phyloP scores from a whole-genome alignment of 805 yeast genomes.

The Myxozyma melibiosi region DNA sequence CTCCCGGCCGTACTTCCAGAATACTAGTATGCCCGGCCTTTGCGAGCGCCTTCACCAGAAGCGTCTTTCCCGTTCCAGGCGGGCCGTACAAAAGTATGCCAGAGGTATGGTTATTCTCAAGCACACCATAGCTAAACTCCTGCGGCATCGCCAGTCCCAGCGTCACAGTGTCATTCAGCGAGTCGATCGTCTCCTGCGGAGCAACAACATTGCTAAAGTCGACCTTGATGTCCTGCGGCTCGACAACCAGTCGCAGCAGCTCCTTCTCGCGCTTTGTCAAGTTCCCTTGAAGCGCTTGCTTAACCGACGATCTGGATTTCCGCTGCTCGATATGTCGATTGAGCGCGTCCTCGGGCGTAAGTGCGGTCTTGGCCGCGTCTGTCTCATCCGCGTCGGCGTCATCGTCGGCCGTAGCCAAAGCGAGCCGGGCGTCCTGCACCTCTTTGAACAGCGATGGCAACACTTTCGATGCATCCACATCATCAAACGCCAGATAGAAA shows the following conservation, averaged over 20 bases:
- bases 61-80: slow-evolving; percentile 97
- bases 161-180: slow-evolving; percentile 23
- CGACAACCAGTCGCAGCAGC: slow-evolving; percentile 14
- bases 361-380: not conserved
- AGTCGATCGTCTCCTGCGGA: slow-evolving; percentile 24
- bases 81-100: slow-evolving; percentile 97
- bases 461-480: too few relatives aligned
- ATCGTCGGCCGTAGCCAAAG: too few relatives aligned
- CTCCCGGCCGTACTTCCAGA: slow-evolving; percentile 96
- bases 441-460: too few relatives aligned
- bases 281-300: slow-evolving; percentile 5
- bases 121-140: slow-evolving; percentile 30
- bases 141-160: slow-evolving; percentile 29
- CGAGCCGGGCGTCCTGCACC: too few relatives aligned
- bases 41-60: slow-evolving; percentile 95
- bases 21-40: slow-evolving; percentile 98
- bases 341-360: slow-evolving; percentile 5
- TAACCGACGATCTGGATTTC: not conserved
- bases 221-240: slow-evolving; percentile 26
- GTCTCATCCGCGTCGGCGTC: not conserved
- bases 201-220: slow-evolving; percentile 20
- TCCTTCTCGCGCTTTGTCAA: slow-evolving; percentile 25
- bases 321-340: slow-evolving; percentile 8
- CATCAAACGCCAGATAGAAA: too few relatives aligned
- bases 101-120: slow-evolving; percentile 52